Percentiles rank a stretch among this genome's conserved stretches.
phyloP scores from a whole-genome alignment of 306 rosid genomes.

The Leucaena leucocephala region DNA sequence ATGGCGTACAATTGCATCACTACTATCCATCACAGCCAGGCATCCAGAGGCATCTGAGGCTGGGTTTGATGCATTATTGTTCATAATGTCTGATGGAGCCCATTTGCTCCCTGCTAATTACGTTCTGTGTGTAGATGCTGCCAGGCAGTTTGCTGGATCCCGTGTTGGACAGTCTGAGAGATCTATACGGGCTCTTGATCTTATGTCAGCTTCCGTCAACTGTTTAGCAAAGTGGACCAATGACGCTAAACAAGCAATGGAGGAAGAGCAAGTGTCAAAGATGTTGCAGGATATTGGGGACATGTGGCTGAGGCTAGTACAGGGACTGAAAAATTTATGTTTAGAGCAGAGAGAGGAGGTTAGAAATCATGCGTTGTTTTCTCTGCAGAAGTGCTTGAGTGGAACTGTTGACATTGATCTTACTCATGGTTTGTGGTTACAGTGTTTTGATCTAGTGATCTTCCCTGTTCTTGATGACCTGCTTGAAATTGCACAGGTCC shows the following conservation, averaged over 20 bases:
- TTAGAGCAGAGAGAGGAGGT: constrained; percentile 97
- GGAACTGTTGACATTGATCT: constrained; percentile 70
- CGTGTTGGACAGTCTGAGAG: constrained; percentile 90
- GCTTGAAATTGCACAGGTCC: constrained; percentile 74
- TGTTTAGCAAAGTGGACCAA: constrained; percentile 75
- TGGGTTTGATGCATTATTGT: constrained; percentile 83
- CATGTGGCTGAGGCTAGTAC: constrained; percentile 92
- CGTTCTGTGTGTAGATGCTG: constrained; percentile 77
- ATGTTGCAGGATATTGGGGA: constrained; percentile 85
- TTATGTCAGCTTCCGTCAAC: constrained; percentile 78
- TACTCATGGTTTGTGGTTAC: constrained; percentile 68
- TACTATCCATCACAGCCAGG: constrained; percentile 87
- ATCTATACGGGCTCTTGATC: constrained; percentile 79
- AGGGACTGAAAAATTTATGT: constrained; percentile 77
- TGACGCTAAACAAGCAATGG: constrained; percentile 65
- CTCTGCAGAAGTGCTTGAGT: constrained; percentile 78
- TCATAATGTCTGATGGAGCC: constrained; percentile 84
- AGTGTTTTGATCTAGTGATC: constrained; percentile 84
- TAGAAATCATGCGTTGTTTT: constrained; percentile 75
- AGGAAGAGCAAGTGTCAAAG: constrained; percentile 68
- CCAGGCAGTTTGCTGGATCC: constrained; percentile 94
- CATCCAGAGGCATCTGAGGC: constrained; percentile 92
- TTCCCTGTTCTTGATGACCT: constrained; percentile 84
- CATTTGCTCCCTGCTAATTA: constrained; percentile 90
- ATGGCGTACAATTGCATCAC: constrained; percentile 88